These are phyloP conservation scores for Penicillium capsulatum DNA, from an alignment of 2,329 filamentous ascomycete species.

Conservation along the genomic window DNA sequence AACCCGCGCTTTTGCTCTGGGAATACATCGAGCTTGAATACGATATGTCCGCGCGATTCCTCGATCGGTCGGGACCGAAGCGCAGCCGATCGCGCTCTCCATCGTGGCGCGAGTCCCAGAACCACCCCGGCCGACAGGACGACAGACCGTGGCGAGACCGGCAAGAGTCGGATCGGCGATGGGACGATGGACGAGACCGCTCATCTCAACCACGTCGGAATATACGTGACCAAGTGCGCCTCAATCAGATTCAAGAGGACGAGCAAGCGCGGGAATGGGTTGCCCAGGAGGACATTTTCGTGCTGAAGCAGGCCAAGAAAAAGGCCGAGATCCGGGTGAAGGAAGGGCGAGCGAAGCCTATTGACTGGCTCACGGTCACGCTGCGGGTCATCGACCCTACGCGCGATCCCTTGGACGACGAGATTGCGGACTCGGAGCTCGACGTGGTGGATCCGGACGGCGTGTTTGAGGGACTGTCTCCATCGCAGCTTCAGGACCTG, in stretches of 20 bases:
- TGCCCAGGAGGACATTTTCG: constrained; percentile 91
- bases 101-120: constrained; percentile 38
- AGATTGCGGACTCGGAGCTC: constrained; percentile 71
- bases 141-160: constrained; percentile 27
- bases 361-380: constrained; percentile 90
- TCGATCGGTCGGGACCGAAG: constrained; percentile 35
- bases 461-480: constrained; percentile 70
- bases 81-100: constrained; percentile 43
- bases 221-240: constrained; percentile 44
- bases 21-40: not conserved
- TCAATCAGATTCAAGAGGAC: constrained; percentile 63
- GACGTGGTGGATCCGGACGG: constrained; percentile 74
- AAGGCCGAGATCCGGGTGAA: constrained; percentile 93
- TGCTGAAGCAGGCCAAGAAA: constrained; percentile 94
- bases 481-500: constrained; percentile 66
- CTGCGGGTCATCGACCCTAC: constrained; percentile 83
- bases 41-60: constrained; percentile 32
- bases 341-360: constrained; percentile 82
- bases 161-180: constrained; percentile 19
- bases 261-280: constrained; percentile 80
- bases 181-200: constrained; percentile 23
- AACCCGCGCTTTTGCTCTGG: not conserved
- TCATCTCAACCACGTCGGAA: constrained; percentile 26
- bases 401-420: constrained; percentile 74
- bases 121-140: constrained; percentile 34